Percentiles rank a stretch among this genome's conserved stretches.
Conservation (phyloP, 352 stramenopile species). For the Sclerospora graminicola region DNA sequence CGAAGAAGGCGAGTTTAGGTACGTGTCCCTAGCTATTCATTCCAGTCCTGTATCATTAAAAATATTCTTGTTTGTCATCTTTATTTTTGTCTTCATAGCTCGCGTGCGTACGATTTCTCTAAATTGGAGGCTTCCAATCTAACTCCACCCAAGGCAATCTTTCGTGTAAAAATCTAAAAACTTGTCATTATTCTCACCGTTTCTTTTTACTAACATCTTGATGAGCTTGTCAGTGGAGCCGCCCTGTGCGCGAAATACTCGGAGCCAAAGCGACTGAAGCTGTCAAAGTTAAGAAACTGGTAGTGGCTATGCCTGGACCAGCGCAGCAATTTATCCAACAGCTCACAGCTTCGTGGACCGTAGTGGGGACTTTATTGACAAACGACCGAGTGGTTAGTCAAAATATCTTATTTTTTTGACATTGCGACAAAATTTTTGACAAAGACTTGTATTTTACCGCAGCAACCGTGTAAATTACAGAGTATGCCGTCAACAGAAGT, state of each 20-base stretch:
- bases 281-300: constrained; percentile 22
- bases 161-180: constrained; percentile 30
- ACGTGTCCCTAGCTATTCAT: no score
- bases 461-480: constrained; percentile 22
- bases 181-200: background rate
- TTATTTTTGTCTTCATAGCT: constrained; percentile 19
- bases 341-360: constrained; percentile 30
- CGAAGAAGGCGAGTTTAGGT: constrained; percentile 49
- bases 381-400: constrained; percentile 39
- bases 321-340: constrained; percentile 39
- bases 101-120: constrained; percentile 28
- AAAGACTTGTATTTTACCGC: background rate
- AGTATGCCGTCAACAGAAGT: background rate
- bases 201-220: background rate
- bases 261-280: background rate
- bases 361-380: constrained; percentile 42
- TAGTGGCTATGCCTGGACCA: constrained; percentile 37
- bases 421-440: background rate
- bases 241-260: constrained; percentile 19
- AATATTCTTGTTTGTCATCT: background rate
- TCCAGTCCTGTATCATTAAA: background rate
- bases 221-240: constrained; percentile 35
- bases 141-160: constrained; percentile 27
- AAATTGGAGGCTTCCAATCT: constrained; percentile 14
- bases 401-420: background rate